Evolutionary conservation across 768 basidiomycete species (phyloP).

Genomic region (Suillus lakei): DNA sequence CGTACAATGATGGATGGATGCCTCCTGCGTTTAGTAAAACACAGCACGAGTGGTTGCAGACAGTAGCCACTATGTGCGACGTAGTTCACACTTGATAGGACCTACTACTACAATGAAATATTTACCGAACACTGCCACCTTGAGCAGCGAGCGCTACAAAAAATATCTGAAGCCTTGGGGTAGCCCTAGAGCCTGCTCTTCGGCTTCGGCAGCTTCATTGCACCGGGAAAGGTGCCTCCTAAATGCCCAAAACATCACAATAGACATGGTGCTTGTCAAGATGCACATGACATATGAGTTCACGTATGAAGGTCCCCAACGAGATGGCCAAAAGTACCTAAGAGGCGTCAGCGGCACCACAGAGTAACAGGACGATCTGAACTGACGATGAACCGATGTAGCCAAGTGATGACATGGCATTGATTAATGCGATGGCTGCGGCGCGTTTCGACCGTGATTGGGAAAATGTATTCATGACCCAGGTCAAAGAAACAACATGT

Average conservation of each 20-base stretch:
- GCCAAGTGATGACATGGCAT: slow-evolving; percentile 78
- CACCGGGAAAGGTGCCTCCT: slow-evolving; percentile 44
- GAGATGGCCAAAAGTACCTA: slow-evolving; percentile 67
- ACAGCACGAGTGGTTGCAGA: background rate
- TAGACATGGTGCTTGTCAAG: slow-evolving; percentile 51
- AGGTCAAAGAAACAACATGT: slow-evolving; percentile 63
- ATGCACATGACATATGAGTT: slow-evolving; percentile 79
- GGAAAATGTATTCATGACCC: slow-evolving; percentile 64
- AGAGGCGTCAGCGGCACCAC: background rate
- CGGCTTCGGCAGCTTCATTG: slow-evolving; percentile 43
- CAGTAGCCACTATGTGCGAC: background rate
- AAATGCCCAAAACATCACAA: slow-evolving; percentile 55
- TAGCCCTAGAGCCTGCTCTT: slow-evolving; percentile 40
- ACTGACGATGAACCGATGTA: slow-evolving; percentile 82
- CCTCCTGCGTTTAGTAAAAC: background rate
- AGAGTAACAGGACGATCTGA: slow-evolving; percentile 10
- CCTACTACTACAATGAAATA: background rate
- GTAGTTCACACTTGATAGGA: background rate
- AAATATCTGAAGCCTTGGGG: slow-evolving; percentile 49
- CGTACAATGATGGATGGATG: background rate
- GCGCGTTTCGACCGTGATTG: slow-evolving; percentile 82
- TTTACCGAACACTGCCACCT: background rate
- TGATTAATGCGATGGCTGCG: slow-evolving; percentile 80
- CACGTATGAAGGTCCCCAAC: slow-evolving; percentile 72
- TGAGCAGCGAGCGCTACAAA: slow-evolving; percentile 31